phyloP scores from a whole-genome alignment of 2,329 filamentous ascomycete species.

The Xylariaceae sp. region DNA sequence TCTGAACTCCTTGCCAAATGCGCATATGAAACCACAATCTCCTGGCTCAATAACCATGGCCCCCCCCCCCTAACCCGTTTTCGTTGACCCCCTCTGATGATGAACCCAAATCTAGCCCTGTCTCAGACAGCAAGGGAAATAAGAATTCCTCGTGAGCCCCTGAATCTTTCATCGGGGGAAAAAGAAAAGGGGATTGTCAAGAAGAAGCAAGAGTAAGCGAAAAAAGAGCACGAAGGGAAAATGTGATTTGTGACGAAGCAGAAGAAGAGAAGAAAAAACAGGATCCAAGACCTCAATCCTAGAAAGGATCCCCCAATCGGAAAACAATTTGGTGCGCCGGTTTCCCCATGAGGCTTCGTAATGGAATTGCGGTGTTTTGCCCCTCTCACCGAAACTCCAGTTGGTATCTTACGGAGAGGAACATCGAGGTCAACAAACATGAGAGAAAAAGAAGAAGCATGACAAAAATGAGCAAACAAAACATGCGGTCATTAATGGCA shows the following conservation, averaged over 20 bases:
- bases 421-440: slow-evolving; percentile 18
- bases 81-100: slow-evolving; percentile 1
- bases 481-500: slow-evolving; percentile 7
- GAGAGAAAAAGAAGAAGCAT: slow-evolving; percentile 12
- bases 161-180: slow-evolving; percentile 1
- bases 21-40: slow-evolving; percentile 6
- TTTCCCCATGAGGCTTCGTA: slow-evolving; percentile 16
- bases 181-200: neutral
- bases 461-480: neutral
- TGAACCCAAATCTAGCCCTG: slow-evolving; percentile 6
- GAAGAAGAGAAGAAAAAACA: neutral
- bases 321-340: slow-evolving; percentile 19
- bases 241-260: neutral
- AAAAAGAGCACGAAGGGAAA: neutral
- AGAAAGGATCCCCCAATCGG: neutral
- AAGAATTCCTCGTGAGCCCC: slow-evolving; percentile 4
- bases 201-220: neutral
- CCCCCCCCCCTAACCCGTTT: slow-evolving; percentile 2
- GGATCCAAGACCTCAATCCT: neutral
- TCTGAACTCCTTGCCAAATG: slow-evolving; percentile 17
- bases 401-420: slow-evolving; percentile 27
- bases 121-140: neutral
- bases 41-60: slow-evolving; percentile 2
- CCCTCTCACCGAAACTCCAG: slow-evolving; percentile 30
- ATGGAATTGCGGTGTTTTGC: slow-evolving; percentile 10